A percentile compares a stretch with the other conserved stretches of the same genome.
Conservation (phyloP, 176 grass and related monocot species). For the Tuctoria greenei region DNA sequence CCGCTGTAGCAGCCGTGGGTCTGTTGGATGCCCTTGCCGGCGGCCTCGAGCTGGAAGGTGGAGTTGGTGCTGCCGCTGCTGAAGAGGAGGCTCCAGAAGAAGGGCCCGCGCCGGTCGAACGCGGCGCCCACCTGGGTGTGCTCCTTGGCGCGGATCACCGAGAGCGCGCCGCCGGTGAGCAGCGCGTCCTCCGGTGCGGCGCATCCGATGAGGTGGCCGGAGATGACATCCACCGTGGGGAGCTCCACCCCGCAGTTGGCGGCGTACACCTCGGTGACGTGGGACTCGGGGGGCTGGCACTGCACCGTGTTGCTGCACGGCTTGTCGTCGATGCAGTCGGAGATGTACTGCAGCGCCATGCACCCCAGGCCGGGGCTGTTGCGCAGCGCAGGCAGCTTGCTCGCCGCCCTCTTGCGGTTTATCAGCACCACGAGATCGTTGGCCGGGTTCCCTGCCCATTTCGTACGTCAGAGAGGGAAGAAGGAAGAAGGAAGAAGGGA, state of each 20-base stretch:
- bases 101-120: constrained; percentile 55
- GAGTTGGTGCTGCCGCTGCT: constrained; percentile 61
- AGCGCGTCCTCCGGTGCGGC: constrained; percentile 41
- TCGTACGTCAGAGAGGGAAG: not conserved
- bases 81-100: constrained; percentile 87
- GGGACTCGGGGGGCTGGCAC: constrained; percentile 61
- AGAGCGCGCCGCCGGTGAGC: not conserved
- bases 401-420: constrained; percentile 66
- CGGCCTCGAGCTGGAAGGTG: constrained; percentile 74
- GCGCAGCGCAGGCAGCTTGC: constrained; percentile 53
- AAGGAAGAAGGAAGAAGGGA: no score
- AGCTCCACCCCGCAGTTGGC: constrained; percentile 92
- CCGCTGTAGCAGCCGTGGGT: constrained; percentile 76
- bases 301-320: constrained; percentile 44
- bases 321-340: constrained; percentile 45
- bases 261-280: constrained; percentile 92
- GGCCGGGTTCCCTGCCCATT: constrained; percentile 60
- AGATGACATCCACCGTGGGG: constrained; percentile 68
- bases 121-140: constrained; percentile 72
- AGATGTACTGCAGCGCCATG: constrained; percentile 86
- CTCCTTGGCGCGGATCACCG: constrained; percentile 59
- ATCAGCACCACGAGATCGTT: constrained; percentile 63
- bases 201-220: constrained; percentile 61
- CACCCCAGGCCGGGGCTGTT: constrained; percentile 73
- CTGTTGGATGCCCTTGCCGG: constrained; percentile 63